Evolutionary conservation across 208 protist genomes (phyloP).

Genomic region (Dictyostelium gargantuum): DNA sequence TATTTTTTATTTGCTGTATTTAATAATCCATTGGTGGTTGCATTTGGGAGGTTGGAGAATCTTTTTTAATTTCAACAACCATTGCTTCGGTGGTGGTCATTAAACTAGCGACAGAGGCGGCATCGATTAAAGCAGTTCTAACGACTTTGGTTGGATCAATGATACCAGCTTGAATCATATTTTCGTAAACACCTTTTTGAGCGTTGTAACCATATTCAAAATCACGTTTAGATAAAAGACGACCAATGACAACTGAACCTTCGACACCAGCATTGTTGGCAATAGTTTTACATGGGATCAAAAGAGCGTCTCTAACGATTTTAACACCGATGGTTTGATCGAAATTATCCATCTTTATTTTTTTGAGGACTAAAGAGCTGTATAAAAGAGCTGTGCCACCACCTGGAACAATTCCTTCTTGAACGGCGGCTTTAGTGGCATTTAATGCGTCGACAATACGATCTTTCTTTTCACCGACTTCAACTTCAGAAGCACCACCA

Average conservation of each 20-base stretch:
- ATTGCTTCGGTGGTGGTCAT: slow-evolving; percentile 98
- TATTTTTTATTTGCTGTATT: background rate
- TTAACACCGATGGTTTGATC: slow-evolving; percentile 96
- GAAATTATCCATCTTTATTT: slow-evolving; percentile 90
- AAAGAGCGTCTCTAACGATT: slow-evolving; percentile 92
- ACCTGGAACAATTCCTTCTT: slow-evolving; percentile 99
- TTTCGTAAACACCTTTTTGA: slow-evolving; percentile 92
- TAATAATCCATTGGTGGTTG: background rate
- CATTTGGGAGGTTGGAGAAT: background rate
- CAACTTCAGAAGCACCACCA: slow-evolving; percentile 97
- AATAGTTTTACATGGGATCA: slow-evolving; percentile 92
- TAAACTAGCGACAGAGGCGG: slow-evolving; percentile 92
- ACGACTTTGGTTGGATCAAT: slow-evolving; percentile 99
- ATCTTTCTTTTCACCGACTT: slow-evolving; percentile 99
- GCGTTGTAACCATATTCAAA: slow-evolving; percentile 94
- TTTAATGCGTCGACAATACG: slow-evolving; percentile 98
- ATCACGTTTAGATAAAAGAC: slow-evolving; percentile 91
- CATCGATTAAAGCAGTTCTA: slow-evolving; percentile 91
- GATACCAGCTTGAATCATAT: slow-evolving; percentile 99
- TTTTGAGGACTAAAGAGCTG: slow-evolving; percentile 88
- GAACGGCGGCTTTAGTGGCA: slow-evolving; percentile 97
- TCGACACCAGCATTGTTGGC: slow-evolving; percentile 97
- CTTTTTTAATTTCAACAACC: slow-evolving; percentile 82
- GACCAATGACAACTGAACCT: slow-evolving; percentile 97
- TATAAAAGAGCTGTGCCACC: slow-evolving; percentile 97